Conservation (phyloP, 1,284 basidiomycete species). For the Chiua sp. region DNA sequence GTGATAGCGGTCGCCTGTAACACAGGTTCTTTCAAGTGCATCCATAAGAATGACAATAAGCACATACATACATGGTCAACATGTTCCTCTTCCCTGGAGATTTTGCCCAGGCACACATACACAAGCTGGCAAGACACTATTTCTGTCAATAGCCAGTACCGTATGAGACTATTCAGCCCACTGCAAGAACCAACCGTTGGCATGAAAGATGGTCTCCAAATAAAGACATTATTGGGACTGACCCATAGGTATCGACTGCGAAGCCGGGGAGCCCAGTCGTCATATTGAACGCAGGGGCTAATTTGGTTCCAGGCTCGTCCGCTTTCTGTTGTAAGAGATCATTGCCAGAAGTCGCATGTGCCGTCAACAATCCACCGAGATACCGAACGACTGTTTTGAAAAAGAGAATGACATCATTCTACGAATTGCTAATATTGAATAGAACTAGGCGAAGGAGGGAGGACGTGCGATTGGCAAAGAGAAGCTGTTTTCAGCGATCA, state of each 20-base stretch:
- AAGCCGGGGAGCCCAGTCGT: constrained; percentile 54
- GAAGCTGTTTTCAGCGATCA: constrained; percentile 73
- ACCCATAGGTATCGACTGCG: constrained; percentile 53
- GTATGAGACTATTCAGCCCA: background rate
- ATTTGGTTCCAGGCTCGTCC: constrained; percentile 53
- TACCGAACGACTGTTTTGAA: constrained; percentile 92
- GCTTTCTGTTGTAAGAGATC: constrained; percentile 53
- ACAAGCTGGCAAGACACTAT: constrained; percentile 62
- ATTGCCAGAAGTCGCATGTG: constrained; percentile 72
- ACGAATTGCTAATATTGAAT: background rate
- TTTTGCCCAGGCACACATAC: constrained; percentile 61
- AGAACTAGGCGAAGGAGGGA: background rate
- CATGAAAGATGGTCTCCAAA: constrained; percentile 4
- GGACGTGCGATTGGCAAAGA: constrained; percentile 41
- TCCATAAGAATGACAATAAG: background rate
- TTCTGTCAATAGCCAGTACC: constrained; percentile 52
- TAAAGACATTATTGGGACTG: constrained; percentile 14
- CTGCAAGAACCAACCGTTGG: constrained; percentile 4
- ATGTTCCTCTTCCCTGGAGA: constrained; percentile 55
- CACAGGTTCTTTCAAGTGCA: constrained; percentile 2
- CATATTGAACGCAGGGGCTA: constrained; percentile 60
- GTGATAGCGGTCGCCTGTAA: constrained; percentile 42
- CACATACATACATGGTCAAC: constrained; percentile 49
- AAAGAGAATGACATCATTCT: constrained; percentile 54
- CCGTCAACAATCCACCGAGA: constrained; percentile 83